Conservation (phyloP, 805 yeast species). For the Yamadazyma takamatsuzukensis region DNA sequence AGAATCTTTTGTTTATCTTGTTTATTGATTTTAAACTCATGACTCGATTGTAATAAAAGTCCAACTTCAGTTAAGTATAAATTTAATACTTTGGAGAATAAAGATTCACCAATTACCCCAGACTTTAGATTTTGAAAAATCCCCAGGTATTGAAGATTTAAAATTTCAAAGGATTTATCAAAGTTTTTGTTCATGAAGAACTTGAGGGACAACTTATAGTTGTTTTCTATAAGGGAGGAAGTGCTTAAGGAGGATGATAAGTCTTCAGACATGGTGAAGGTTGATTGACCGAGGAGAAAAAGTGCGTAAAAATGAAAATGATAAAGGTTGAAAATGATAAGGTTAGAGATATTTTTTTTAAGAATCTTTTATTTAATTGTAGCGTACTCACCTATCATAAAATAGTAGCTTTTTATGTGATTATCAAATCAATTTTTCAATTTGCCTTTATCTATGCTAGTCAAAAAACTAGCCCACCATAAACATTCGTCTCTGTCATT, state of each 20-base stretch:
- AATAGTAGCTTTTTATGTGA: too few relatives aligned
- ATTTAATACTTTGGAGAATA: slow-evolving; percentile 31
- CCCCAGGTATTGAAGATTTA: slow-evolving; percentile 18
- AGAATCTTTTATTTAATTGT: too few relatives aligned
- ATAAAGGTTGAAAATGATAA: not conserved
- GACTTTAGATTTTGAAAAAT: slow-evolving; percentile 18
- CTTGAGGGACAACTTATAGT: slow-evolving; percentile 34
- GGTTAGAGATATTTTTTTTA: not conserved
- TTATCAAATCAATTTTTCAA: too few relatives aligned
- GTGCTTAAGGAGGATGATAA: slow-evolving; percentile 7
- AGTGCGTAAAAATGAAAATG: not conserved
- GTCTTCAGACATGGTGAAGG: slow-evolving; percentile 3
- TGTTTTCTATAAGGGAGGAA: slow-evolving; percentile 8
- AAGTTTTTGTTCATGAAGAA: slow-evolving; percentile 37
- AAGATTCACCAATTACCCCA: slow-evolving; percentile 22
- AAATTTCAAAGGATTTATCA: slow-evolving; percentile 26
- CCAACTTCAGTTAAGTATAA: slow-evolving; percentile 37
- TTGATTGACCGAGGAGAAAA: slow-evolving; percentile 1
- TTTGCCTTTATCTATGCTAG: too few relatives aligned
- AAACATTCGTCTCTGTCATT: too few relatives aligned
- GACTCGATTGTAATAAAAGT: slow-evolving; percentile 8
- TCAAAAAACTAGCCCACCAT: too few relatives aligned
- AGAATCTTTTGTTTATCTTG: slow-evolving; percentile 12
- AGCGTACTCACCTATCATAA: too few relatives aligned
- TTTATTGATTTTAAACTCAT: slow-evolving; percentile 8